Evolutionary conservation across 2,329 filamentous ascomycete species (phyloP).

Genomic region (Fusarium subtropicale): DNA sequence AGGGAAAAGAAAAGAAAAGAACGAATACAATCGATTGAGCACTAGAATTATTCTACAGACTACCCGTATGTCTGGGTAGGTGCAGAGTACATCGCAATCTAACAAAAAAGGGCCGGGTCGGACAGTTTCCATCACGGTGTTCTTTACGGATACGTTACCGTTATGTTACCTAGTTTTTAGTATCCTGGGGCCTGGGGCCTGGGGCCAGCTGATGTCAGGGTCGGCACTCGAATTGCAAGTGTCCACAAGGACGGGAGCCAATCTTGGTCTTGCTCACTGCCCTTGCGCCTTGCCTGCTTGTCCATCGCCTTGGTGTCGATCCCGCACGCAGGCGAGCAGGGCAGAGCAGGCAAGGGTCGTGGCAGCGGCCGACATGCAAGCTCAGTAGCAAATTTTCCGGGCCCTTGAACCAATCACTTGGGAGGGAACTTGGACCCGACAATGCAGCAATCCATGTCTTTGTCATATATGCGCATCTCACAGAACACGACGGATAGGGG

Average conservation of each 20-base stretch:
- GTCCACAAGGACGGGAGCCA: slow-evolving; percentile 31
- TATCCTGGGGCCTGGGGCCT: neutral
- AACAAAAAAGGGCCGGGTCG: neutral
- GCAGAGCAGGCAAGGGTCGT: slow-evolving; percentile 19
- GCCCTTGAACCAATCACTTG: slow-evolving; percentile 21
- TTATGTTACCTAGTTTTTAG: neutral
- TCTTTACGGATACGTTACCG: neutral
- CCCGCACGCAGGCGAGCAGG: slow-evolving; percentile 19
- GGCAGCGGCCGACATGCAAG: slow-evolving; percentile 14
- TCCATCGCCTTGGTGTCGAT: slow-evolving; percentile 39
- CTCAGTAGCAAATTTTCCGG: slow-evolving; percentile 22
- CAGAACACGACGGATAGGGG: neutral
- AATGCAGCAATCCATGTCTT: slow-evolving; percentile 32
- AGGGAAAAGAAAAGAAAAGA: neutral
- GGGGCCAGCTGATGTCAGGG: slow-evolving; percentile 10
- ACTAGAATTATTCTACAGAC: no score
- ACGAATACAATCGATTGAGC: neutral
- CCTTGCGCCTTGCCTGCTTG: no score
- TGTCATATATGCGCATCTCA: slow-evolving; percentile 26
- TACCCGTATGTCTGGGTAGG: neutral
- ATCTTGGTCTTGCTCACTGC: slow-evolving; percentile 27
- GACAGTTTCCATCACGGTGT: neutral
- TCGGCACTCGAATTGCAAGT: slow-evolving; percentile 23
- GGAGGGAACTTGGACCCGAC: slow-evolving; percentile 16
- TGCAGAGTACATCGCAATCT: neutral